Conservation (phyloP, 805 yeast species). For the Candida rishiriensis region DNA sequence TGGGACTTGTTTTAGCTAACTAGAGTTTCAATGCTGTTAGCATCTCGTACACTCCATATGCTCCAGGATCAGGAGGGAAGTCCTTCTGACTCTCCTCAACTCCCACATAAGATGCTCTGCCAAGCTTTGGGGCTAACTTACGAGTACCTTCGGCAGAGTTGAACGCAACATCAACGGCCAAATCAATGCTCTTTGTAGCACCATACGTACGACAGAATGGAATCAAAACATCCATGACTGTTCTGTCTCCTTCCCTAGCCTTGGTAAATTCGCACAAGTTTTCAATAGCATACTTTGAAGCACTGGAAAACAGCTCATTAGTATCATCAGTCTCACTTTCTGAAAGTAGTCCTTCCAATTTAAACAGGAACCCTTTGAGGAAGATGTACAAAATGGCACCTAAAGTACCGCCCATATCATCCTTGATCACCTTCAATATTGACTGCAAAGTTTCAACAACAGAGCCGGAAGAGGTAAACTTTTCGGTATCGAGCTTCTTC, state of each 20-base stretch:
- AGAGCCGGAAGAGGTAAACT: constrained; percentile 24
- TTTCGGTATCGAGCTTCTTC: constrained; percentile 19
- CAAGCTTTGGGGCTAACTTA: constrained; percentile 31
- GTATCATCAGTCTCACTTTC: constrained; percentile 2
- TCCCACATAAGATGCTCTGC: constrained; percentile 37
- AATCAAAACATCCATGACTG: constrained; percentile 37
- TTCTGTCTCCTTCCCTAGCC: constrained; percentile 36
- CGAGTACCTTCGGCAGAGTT: constrained; percentile 34
- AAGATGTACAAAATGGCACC: constrained; percentile 35
- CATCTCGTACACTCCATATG: constrained; percentile 35
- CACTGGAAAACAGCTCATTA: constrained; percentile 18
- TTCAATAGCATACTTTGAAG: constrained; percentile 25
- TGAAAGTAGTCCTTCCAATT: constrained; percentile 26
- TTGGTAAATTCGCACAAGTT: constrained; percentile 31
- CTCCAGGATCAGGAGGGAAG: constrained; percentile 39
- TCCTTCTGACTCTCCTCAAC: constrained; percentile 22
- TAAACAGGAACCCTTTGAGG: constrained; percentile 16
- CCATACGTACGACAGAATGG: constrained; percentile 29
- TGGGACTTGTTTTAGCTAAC: too few species aligned
- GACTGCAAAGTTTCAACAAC: constrained; percentile 22
- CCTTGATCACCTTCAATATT: constrained; percentile 27
- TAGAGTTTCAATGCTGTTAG: constrained; percentile 24
- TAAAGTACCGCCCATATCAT: constrained; percentile 38
- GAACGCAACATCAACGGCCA: constrained; percentile 27
- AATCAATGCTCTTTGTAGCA: constrained; percentile 17